phyloP scores from a whole-genome alignment of 1,284 basidiomycete species.

The Malassezia dermatis region DNA sequence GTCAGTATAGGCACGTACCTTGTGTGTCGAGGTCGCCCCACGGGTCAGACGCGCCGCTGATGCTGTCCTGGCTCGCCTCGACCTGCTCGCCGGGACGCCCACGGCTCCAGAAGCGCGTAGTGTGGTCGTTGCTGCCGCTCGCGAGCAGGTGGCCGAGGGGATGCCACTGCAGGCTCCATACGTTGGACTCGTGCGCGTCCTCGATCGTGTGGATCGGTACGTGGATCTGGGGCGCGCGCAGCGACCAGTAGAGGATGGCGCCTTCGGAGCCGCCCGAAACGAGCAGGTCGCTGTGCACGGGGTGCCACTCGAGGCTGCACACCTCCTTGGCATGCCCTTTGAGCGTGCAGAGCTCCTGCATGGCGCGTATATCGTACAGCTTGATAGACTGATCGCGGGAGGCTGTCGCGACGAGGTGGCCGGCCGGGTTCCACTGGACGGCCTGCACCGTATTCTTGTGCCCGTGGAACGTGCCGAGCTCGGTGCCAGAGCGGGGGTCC shows the following conservation, averaged over 20 bases:
- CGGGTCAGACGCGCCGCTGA: background rate
- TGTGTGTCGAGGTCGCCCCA: background rate
- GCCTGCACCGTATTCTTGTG: constrained; percentile 97
- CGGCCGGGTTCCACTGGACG: constrained; percentile 72
- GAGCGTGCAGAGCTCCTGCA: constrained; percentile 83
- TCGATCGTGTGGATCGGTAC: constrained; percentile 68
- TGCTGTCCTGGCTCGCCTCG: background rate
- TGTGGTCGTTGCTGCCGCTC: constrained; percentile 88
- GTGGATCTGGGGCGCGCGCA: constrained; percentile 47
- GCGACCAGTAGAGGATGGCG: constrained; percentile 81
- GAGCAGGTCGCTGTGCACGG: constrained; percentile 72
- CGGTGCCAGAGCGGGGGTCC: constrained; percentile 60
- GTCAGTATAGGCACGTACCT: background rate
- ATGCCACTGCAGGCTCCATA: constrained; percentile 90
- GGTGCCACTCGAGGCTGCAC: constrained; percentile 92
- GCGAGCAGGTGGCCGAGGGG: constrained; percentile 89
- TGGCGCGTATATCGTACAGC: constrained; percentile 93
- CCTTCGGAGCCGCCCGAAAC: constrained; percentile 90
- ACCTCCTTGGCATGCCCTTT: constrained; percentile 96
- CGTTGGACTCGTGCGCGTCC: constrained; percentile 90
- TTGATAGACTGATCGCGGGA: constrained; percentile 86
- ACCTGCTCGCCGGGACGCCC: constrained; percentile 58
- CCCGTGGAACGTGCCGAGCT: constrained; percentile 56
- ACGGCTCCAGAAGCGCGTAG: constrained; percentile 91
- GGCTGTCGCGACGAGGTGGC: constrained; percentile 82